Evolutionary conservation across 2,329 filamentous ascomycete genomes (phyloP), one percentile per base, ranked within the genome.

Genomic region (Ophiognomonia clavigignenti-juglandacearum): DNA sequence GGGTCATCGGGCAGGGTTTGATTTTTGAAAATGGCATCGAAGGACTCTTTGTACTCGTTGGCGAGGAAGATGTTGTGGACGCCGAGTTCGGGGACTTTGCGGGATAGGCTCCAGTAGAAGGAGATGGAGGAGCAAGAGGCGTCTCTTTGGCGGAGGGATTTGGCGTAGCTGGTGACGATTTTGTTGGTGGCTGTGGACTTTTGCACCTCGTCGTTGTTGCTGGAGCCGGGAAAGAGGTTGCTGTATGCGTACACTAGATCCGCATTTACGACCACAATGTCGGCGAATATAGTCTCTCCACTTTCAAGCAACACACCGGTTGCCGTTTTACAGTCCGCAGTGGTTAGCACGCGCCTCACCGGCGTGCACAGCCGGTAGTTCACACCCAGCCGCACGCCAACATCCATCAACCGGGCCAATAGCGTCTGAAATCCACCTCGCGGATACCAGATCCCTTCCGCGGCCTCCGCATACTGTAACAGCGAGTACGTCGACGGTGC

Each of bases 31-130:
- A 89, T 89, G 49, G 77, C 75, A 62, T 89, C 85, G 57, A 89
- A 89, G n/a, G 77, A 83, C 56, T 85, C 81, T 42, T 73, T 73
- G 61, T 88, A 90, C 53, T 85, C 73, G 55, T 87, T 80, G 3
- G 85, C 84, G 6, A 89, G 75, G 68, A 90, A 90, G 57, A 89
- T 86, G 61, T 89, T 90, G 66, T 90, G 86, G 0, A 82, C 78
- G 16, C 74, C 70, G 3, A 90, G 73, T 61, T 85, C 75, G 0
- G 79, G 77, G 2, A 88, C 67, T 43, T 74, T 71, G 42, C 71
- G 68, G 49, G 78, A 71, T 18, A 88, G 71, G 3, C 78, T 77
- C 85, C 84, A 90, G 70, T 88, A 89, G 65, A 89, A 89, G 5
- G 82, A 86, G 54, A 89, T 85, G 48, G 81, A 85, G 53, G 80